A percentile compares a stretch with the other conserved stretches of the same genome.
Conservation (phyloP, 2,329 filamentous ascomycete genomes). For the Claviceps cyperi region DNA sequence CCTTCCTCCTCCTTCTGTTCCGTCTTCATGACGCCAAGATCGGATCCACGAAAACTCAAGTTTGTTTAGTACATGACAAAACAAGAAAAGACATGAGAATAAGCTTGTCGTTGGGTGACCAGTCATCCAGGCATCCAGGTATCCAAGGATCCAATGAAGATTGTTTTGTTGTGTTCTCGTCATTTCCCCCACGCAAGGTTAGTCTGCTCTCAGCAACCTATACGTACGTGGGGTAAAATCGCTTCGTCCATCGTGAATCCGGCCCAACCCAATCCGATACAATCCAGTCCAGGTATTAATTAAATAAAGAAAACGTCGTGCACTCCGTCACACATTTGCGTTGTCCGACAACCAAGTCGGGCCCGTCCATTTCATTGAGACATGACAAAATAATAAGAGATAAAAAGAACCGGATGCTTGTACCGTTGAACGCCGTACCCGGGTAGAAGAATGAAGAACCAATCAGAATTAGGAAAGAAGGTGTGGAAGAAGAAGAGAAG, state of each 20-base stretch:
- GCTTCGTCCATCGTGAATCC: not conserved
- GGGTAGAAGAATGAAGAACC: not conserved
- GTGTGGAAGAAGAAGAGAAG: constrained; percentile 2
- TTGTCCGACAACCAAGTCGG: not conserved
- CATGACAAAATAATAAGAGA: constrained; percentile 5
- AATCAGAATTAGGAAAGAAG: not conserved
- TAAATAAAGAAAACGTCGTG: not conserved
- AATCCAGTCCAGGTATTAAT: not conserved
- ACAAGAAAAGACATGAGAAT: not conserved
- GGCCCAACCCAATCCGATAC: no score
- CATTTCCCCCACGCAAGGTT: not conserved
- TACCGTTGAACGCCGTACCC: constrained; percentile 12
- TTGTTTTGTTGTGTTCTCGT: not conserved
- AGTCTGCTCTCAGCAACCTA: not conserved
- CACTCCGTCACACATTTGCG: constrained; percentile 1
- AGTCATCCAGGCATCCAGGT: not conserved
- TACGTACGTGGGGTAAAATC: not conserved
- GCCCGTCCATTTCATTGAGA: not conserved
- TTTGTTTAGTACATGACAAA: not conserved
- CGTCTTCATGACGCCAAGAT: not conserved
- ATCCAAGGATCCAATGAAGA: not conserved
- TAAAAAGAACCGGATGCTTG: constrained; percentile 9
- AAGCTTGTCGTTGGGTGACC: not conserved
- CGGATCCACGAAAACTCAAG: not conserved
- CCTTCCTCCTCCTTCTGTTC: not conserved